These are phyloP conservation scores for Hirsutella rhossiliensis DNA, from an alignment of 2,329 filamentous ascomycete genomes.

Conservation along the genomic window DNA sequence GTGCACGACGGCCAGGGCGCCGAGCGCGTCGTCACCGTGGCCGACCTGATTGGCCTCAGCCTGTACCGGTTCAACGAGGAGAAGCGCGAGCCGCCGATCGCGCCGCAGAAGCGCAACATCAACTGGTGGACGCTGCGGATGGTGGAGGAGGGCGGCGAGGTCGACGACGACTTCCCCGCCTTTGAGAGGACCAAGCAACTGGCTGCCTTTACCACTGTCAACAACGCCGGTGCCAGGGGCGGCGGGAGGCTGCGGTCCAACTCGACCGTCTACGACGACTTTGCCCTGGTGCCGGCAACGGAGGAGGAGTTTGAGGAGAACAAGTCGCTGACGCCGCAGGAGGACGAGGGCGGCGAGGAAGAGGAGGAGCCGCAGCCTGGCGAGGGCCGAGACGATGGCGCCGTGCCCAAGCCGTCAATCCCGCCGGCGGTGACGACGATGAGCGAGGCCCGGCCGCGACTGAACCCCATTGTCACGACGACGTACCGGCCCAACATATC, in stretches of 20 bases:
- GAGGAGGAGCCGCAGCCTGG: constrained; percentile 8
- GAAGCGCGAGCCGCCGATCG: constrained; percentile 55
- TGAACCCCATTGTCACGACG: constrained; percentile 51
- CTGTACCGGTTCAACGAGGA: constrained; percentile 71
- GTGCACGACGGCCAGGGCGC: constrained; percentile 54
- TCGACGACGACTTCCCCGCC: constrained; percentile 76
- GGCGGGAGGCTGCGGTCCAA: constrained; percentile 49
- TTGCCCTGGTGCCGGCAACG: constrained; percentile 64
- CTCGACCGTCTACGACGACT: constrained; percentile 71
- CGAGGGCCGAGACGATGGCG: constrained; percentile 4
- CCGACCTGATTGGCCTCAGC: constrained; percentile 70
- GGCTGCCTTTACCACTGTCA: constrained; percentile 70
- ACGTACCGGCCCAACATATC: constrained; percentile 41
- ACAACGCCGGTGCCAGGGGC: constrained; percentile 64
- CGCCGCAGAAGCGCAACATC: constrained; percentile 56
- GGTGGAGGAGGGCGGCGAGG: constrained; percentile 74
- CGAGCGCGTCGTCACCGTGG: constrained; percentile 55
- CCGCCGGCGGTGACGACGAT: constrained; percentile 6
- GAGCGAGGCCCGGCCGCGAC: constrained; percentile 23
- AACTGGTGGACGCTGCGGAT: constrained; percentile 77
- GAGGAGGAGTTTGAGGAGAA: constrained; percentile 58
- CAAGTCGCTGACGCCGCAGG: constrained; percentile 54
- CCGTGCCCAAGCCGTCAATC: constrained; percentile 12
- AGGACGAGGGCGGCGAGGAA: constrained; percentile 50
- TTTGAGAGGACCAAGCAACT: constrained; percentile 62